phyloP scores from a whole-genome alignment of 2,329 filamentous ascomycete genomes.

The Metarhizium anisopliae region DNA sequence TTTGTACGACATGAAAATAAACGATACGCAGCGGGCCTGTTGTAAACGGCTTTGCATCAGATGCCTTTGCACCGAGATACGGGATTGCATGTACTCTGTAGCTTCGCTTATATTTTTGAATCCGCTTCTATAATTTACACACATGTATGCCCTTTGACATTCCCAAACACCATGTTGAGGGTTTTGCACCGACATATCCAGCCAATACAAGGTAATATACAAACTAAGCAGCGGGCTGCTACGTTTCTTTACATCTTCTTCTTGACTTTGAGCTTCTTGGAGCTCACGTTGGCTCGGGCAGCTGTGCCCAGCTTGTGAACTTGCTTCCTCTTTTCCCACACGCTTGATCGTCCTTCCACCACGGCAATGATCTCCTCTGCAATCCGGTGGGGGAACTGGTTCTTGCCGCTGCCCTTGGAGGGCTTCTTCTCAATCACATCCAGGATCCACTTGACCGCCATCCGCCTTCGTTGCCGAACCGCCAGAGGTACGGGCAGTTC shows the following conservation, averaged over 20 bases:
- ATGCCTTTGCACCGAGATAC: too few species aligned
- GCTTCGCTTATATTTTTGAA: not conserved
- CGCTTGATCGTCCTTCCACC: conserved; percentile 71
- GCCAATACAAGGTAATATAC: not conserved
- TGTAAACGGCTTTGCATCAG: too few species aligned
- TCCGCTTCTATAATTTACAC: not conserved
- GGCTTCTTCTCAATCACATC: conserved; percentile 72
- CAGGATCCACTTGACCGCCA: conserved; percentile 83
- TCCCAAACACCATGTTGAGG: not conserved
- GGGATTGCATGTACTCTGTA: not conserved
- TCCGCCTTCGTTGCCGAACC: conserved; percentile 65
- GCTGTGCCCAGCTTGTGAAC: conserved; percentile 77
- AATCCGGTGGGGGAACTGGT: conserved; percentile 66
- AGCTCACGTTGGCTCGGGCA: conserved; percentile 62
- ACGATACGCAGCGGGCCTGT: too few species aligned
- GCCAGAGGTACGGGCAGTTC: conserved; percentile 74
- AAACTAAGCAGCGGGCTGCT: not conserved
- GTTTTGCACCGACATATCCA: not conserved
- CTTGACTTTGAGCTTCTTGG: conserved; percentile 26
- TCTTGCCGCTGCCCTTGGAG: conserved; percentile 60
- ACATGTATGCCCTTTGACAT: not conserved
- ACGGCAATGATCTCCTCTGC: conserved; percentile 82
- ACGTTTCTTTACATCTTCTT: conserved; percentile 21
- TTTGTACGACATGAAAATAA: too few species aligned
- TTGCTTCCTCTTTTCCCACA: conserved; percentile 73